phyloP scores from a whole-genome alignment of 2,329 filamentous ascomycete genomes.

The Sclerotinia borealis region DNA sequence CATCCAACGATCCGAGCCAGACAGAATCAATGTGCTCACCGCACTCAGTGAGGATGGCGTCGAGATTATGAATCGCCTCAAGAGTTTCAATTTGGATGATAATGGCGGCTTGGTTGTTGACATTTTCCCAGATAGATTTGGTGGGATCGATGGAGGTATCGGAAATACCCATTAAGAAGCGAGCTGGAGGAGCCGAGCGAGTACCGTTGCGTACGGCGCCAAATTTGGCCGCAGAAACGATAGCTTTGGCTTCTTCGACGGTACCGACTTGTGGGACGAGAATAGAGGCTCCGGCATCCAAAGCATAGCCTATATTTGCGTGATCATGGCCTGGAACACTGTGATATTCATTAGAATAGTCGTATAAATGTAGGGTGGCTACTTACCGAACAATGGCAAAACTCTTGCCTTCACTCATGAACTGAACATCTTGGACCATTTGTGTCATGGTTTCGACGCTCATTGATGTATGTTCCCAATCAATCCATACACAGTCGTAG shows the following conservation, averaged over 20 bases:
- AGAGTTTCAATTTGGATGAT: conserved; percentile 44
- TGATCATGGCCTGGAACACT: conserved; percentile 42
- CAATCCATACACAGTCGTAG: conserved; percentile 41
- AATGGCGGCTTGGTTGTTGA: conserved; percentile 43
- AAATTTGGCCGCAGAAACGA: conserved; percentile 40
- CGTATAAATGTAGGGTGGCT: background rate
- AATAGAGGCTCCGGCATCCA: conserved; percentile 44
- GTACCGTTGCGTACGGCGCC: conserved; percentile 36
- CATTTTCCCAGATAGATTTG: conserved; percentile 35
- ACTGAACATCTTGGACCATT: conserved; percentile 43
- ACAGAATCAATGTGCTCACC: conserved; percentile 41
- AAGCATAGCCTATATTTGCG: conserved; percentile 40
- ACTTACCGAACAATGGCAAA: conserved; percentile 40
- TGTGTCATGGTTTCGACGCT: conserved; percentile 45
- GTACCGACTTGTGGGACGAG: conserved; percentile 44
- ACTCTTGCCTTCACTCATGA: conserved; percentile 40
- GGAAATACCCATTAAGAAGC: conserved; percentile 37
- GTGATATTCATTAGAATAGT: background rate
- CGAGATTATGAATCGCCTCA: conserved; percentile 42
- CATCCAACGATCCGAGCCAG: conserved; percentile 42
- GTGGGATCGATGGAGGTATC: conserved; percentile 33
- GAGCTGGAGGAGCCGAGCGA: conserved; percentile 42
- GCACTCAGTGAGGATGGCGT: conserved; percentile 41
- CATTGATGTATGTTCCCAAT: conserved; percentile 44
- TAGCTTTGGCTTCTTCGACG: conserved; percentile 40